A percentile compares a stretch with the other conserved stretches of the same genome.
Evolutionary conservation across 2,329 filamentous ascomycete species (phyloP).

Genomic region (Emmonsiellopsis sp.): DNA sequence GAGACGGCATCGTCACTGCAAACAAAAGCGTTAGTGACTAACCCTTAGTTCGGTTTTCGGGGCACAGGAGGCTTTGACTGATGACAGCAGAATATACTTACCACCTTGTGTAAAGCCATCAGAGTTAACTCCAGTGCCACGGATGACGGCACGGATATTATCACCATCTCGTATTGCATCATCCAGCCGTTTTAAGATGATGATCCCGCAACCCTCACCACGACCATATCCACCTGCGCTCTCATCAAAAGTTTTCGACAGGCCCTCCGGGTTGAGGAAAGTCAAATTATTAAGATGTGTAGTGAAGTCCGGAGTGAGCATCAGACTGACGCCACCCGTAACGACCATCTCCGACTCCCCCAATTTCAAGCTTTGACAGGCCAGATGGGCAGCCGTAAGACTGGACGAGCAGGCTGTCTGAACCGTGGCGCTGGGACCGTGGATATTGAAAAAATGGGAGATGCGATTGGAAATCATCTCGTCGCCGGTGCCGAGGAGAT

Average conservation of each 20-base stretch:
- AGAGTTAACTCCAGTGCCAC: constrained; percentile 66
- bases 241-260: constrained; percentile 23
- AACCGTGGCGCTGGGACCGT: constrained; percentile 10
- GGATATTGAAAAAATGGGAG: constrained; percentile 9
- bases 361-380: constrained; percentile 10
- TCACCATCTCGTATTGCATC: constrained; percentile 66
- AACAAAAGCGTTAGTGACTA: neutral
- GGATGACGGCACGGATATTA: constrained; percentile 54
- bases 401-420: constrained; percentile 14
- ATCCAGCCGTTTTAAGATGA: constrained; percentile 65
- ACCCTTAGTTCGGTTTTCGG: neutral
- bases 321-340: constrained; percentile 17
- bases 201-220: constrained; percentile 52
- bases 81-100: no score
- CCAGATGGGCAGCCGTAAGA: constrained; percentile 9
- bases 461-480: constrained; percentile 9
- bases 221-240: constrained; percentile 43
- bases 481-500: neutral
- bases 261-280: constrained; percentile 15
- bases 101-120: constrained; percentile 36
- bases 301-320: constrained; percentile 11
- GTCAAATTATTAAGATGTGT: constrained; percentile 13
- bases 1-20: neutral
- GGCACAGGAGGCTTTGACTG: no score
- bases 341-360: constrained; percentile 14